Conservation (phyloP, 805 yeast species). For the Wickerhamiella australiensis region DNA sequence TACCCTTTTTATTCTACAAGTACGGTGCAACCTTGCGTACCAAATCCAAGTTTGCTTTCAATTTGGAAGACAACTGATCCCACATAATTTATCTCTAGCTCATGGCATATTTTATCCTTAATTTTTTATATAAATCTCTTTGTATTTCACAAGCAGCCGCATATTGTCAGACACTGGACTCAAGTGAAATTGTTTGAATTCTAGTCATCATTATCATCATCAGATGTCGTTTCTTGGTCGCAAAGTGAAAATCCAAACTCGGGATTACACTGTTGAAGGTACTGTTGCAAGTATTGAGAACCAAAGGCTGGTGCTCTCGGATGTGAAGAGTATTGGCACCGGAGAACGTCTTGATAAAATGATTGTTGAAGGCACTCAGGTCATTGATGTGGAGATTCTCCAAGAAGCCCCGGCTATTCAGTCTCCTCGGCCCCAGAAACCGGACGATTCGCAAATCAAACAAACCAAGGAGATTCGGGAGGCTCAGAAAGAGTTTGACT, state of each 20-base stretch:
- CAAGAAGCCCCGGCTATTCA: conserved; percentile 5
- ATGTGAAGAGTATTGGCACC: conserved; percentile 5
- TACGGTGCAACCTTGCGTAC: conserved; percentile 48
- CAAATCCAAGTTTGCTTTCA: conserved; percentile 43
- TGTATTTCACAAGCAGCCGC: too few species aligned
- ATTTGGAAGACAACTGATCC: conserved; percentile 1
- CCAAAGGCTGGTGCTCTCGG: conserved; percentile 5
- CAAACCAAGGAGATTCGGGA: conserved; percentile 4
- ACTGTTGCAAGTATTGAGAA: conserved; percentile 9
- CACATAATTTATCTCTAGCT: too few species aligned
- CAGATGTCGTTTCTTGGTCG: conserved; percentile 22
- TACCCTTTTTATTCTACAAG: conserved; percentile 52
- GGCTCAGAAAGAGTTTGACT: conserved; percentile 62
- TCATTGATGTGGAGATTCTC: conserved; percentile 20
- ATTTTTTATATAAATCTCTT: too few species aligned
- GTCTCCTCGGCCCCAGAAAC: neutral
- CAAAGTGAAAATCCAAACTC: conserved; percentile 19
- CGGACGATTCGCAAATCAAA: neutral
- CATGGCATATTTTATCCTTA: too few species aligned
- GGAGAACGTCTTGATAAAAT: conserved; percentile 5
- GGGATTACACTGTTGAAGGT: conserved; percentile 16
- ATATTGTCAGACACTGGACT: too few species aligned
- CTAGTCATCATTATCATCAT: neutral
- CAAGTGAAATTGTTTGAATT: too few species aligned
- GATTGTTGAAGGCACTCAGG: conserved; percentile 16